Conservation (phyloP, 1,284 basidiomycete genomes). For the Erythrobasidium hasegawianum region DNA sequence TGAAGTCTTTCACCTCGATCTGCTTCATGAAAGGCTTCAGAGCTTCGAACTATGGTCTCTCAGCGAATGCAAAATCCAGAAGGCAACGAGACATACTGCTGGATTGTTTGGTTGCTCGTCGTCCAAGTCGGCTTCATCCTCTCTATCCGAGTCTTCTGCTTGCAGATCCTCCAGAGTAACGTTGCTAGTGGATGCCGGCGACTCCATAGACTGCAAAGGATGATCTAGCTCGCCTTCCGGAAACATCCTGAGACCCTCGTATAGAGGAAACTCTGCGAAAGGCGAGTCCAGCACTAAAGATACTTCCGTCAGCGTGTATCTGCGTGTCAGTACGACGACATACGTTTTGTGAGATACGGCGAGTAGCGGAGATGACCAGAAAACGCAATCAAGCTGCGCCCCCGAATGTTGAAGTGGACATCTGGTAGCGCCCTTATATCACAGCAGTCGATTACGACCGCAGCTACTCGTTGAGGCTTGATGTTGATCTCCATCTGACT, state of each 20-base stretch:
- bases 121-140: neutral
- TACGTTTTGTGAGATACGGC: neutral
- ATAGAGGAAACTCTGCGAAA: neutral
- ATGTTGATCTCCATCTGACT: constrained; percentile 1
- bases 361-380: constrained; percentile 5
- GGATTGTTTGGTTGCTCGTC: neutral
- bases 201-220: neutral
- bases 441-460: neutral
- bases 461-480: neutral
- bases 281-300: constrained; percentile 2
- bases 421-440: neutral
- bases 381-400: neutral
- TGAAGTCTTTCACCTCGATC: constrained; percentile 2
- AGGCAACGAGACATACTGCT: neutral
- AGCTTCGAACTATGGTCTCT: neutral
- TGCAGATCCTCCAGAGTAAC: neutral
- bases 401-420: neutral
- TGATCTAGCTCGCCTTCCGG: neutral
- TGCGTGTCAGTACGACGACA: neutral
- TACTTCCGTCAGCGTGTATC: neutral
- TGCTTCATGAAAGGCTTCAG: constrained; percentile 5
- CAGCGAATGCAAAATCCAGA: too few relatives aligned
- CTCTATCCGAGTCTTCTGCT: neutral
- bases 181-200: neutral
- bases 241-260: neutral